Base-by-base conservation (phyloP, 805 yeast genomes). In the Ogataea nakhonphanomensis region DNA sequence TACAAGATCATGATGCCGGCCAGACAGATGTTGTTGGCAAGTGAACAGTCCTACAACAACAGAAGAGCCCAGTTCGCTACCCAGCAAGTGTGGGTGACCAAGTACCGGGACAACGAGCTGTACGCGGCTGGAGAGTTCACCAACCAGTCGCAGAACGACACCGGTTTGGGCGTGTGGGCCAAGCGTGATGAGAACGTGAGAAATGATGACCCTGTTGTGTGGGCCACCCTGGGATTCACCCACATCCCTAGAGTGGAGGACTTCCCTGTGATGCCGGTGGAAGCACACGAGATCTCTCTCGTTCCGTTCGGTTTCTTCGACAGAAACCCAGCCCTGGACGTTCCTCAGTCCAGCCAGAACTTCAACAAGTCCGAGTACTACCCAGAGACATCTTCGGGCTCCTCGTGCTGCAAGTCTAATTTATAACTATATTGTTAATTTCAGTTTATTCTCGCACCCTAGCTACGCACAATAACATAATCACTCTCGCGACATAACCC, bases 241-340 rank as follows among this genome's bases (percentile, higher is more conserved):
- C 95, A 84, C 59, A 76, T 84, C 54, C 93, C 93, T 54, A 74
- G 86, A 56, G 79, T 81, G 26, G 95, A 84, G 66, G 91, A 84
- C 62, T 84, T 85, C 82, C 95, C 95, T 35, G 90, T 84, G 37
- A 84, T 84, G 95, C 90, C 93, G 25, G 85, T 81, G 42, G 95
- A 84, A 65, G 79, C 79, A 48, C 79, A 82, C 67, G 77, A 73
- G 54, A 79, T 84, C 51, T 71, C 76, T 43, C 71, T 84, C 42
- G 71, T 73, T 33, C 95, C 95, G 39, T 69, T 75, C 53, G 84
- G 85, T 41, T 84, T 84, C 76, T 84, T 84, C 59, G 79, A 78
- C 53, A 77, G 68, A 56, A 84, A 84, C 64, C 95, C 95, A 26
- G 86, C 85, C 31, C 67, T 85, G 57, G 89, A 83, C 57, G 67